These are phyloP conservation scores for Nissolia schottii DNA, from an alignment of 306 rosid genomes.

Conservation along the genomic window DNA sequence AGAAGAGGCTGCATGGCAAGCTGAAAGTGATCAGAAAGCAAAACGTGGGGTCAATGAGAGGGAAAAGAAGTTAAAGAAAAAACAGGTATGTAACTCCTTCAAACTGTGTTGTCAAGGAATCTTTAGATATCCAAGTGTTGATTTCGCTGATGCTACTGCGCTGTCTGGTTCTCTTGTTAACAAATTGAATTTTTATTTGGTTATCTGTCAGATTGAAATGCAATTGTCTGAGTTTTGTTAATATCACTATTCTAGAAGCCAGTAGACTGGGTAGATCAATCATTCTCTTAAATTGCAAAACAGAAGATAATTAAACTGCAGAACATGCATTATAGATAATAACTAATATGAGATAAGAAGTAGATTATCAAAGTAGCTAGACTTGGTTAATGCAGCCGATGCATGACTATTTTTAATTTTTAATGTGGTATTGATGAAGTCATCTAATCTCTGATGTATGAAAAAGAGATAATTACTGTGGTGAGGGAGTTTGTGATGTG, in stretches of 20 bases:
- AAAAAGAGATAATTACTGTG: neutral
- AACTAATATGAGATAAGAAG: neutral
- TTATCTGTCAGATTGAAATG: constrained; percentile 9
- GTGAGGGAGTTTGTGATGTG: neutral
- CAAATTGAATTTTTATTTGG: neutral
- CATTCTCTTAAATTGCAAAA: no score
- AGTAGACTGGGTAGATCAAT: no score
- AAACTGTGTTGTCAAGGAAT: neutral
- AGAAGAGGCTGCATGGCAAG: constrained; percentile 97
- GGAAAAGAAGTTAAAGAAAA: constrained; percentile 92
- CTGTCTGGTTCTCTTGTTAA: neutral
- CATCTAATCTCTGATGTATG: neutral
- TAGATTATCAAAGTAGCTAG: neutral
- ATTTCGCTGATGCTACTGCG: neutral
- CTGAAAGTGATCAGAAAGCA: constrained; percentile 84
- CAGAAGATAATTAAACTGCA: neutral
- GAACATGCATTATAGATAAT: neutral
- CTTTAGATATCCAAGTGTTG: neutral
- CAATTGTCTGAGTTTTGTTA: neutral
- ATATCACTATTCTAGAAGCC: no score
- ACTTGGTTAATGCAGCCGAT: neutral
- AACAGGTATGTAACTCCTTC: constrained; percentile 49
- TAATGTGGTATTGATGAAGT: neutral
- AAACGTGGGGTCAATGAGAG: constrained; percentile 73
- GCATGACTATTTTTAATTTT: neutral